Evolutionary conservation across 768 basidiomycete genomes (phyloP).

Genomic region (Tricholoma sp.): DNA sequence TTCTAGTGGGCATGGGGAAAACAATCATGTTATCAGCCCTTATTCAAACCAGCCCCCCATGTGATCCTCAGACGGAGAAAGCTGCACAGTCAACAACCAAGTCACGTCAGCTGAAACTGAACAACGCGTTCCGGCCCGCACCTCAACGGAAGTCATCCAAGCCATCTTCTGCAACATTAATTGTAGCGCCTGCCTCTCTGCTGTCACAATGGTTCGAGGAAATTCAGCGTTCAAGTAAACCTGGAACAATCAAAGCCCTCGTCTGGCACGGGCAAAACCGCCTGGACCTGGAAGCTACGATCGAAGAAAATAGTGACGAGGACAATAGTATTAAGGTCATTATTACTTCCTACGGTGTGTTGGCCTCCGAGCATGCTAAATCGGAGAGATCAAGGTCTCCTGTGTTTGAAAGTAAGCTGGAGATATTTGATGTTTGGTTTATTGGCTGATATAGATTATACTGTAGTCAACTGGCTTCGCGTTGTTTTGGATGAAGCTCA

Average conservation of each 20-base stretch:
- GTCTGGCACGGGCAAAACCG: conserved; percentile 91
- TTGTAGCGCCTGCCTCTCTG: conserved; percentile 90
- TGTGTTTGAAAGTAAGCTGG: conserved; percentile 62
- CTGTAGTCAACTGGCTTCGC: conserved; percentile 76
- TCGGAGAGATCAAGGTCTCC: conserved; percentile 56
- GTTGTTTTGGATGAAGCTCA: conserved; percentile 93
- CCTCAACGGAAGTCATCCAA: conserved; percentile 26
- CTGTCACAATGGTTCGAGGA: conserved; percentile 94
- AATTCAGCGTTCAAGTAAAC: conserved; percentile 74
- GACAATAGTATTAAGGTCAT: conserved; percentile 65
- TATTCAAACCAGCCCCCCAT: conserved; percentile 69
- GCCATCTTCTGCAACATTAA: conserved; percentile 63
- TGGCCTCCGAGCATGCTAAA: conserved; percentile 85
- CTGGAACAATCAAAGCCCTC: conserved; percentile 57
- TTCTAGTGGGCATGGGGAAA: conserved; percentile 90
- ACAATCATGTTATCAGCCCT: conserved; percentile 91
- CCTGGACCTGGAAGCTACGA: conserved; percentile 55
- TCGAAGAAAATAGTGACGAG: conserved; percentile 50
- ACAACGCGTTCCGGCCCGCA: conserved; percentile 54
- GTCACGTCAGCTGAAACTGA: conserved; percentile 54
- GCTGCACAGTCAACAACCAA: conserved; percentile 28
- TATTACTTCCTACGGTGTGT: conserved; percentile 86
- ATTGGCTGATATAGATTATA: conserved; percentile 1
- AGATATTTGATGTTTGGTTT: background rate
- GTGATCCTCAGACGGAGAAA: conserved; percentile 32